These are phyloP conservation scores for Kodamaea laetipori DNA, from an alignment of 805 yeast genomes.

Conservation along the genomic window DNA sequence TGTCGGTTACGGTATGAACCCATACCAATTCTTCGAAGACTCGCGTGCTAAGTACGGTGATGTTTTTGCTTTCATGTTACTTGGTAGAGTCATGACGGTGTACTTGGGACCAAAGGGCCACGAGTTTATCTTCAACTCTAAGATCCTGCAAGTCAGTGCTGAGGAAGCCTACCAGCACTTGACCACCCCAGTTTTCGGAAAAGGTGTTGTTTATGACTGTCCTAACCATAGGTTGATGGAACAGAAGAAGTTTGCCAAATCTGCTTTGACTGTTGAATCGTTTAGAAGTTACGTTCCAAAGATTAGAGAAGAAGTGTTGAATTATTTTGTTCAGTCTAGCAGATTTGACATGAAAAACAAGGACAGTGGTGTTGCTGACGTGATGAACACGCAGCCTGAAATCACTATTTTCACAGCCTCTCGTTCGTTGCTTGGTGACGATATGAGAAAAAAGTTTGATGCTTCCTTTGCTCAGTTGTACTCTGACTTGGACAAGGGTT, in stretches of 20 bases:
- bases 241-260: conserved; percentile 94
- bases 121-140: conserved; percentile 92
- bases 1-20: conserved; percentile 85
- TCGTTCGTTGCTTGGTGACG: conserved; percentile 87
- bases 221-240: conserved; percentile 94
- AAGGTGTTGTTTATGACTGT: conserved; percentile 97
- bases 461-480: conserved; percentile 82
- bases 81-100: conserved; percentile 94
- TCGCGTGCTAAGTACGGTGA: conserved; percentile 88
- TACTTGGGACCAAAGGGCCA: conserved; percentile 97
- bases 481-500: conserved; percentile 93
- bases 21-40: conserved; percentile 82
- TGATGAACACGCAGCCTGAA: conserved; percentile 87
- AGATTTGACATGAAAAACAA: conserved; percentile 45
- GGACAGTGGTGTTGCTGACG: conserved; percentile 55
- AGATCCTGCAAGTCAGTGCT: conserved; percentile 86
- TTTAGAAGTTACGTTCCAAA: conserved; percentile 86
- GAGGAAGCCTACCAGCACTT: conserved; percentile 94
- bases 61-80: conserved; percentile 82
- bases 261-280: conserved; percentile 81
- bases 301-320: conserved; percentile 73
- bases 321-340: conserved; percentile 59
- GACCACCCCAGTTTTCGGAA: conserved; percentile 99
- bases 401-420: conserved; percentile 96
- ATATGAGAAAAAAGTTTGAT: conserved; percentile 81